Evolutionary conservation across 306 rosid genomes (phyloP), one percentile per base, ranked within the genome.

Genomic region (Canavalia ensiformis): DNA sequence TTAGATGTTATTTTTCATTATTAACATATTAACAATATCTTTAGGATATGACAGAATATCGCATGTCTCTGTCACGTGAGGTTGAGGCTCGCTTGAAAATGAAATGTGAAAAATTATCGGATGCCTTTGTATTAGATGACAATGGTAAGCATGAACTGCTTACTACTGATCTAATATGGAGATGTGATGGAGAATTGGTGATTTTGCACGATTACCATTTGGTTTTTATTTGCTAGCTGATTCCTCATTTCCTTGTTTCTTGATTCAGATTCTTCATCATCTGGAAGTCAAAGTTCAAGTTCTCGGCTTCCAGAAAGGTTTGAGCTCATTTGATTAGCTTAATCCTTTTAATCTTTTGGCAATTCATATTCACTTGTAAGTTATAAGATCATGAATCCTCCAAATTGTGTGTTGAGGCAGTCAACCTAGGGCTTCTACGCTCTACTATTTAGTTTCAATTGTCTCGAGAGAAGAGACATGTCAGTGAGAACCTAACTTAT

Each of bases 261-360:
- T 81, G 72, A 69, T 85, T 81, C 86, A 96, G 94, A 89, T 68
- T 89, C 91, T 67, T 88, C 89, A 1, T 88, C 97, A 86, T 83
- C 90, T 31, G 87, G 87, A 78, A 92, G 86, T 82, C 90, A 86
- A 85, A 89, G 82, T 88, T 79, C 97, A 82, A 87, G 89, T 86
- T 85, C 90, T 59, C 90, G 91, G 62, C 91, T 96, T 89, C 92
- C 97, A 55, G 98, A 92, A 88, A 92, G 98, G 99, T 95, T 85
- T 60, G 59, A 11, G 80, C 79, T 68, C 55, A 55, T 50, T 76
- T 54, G 44, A 5, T 58, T 18, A 69, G 59, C 70, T 45, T 46
- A 46, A 63, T 52, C 25, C 42, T 74, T 49, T 78, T 54, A 6
- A 72, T 66, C 10, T 12, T 35, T 84, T 76, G 77, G 42, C 57